Evolutionary conservation across 495 filamentous ascomycete genomes (phyloP).

Genomic region (Penicillium verhagenii): DNA sequence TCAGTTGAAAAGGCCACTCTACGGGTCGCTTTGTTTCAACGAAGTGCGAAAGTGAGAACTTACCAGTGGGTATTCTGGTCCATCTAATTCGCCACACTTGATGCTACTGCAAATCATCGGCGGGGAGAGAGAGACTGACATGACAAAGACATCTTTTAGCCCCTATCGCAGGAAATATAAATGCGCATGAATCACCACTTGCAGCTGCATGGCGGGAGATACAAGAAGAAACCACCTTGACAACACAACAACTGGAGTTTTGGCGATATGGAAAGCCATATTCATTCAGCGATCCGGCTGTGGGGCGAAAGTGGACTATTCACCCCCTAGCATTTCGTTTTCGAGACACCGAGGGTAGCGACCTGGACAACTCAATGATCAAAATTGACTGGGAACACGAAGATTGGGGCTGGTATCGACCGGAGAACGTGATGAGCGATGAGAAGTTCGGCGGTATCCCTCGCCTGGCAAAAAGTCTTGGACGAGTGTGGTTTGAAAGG

Average conservation of each 20-base stretch:
- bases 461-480: slow-evolving; percentile 52
- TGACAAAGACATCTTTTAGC: slow-evolving; percentile 49
- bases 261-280: slow-evolving; percentile 60
- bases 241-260: slow-evolving; percentile 40
- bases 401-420: slow-evolving; percentile 55
- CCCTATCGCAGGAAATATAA: slow-evolving; percentile 61
- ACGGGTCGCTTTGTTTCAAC: slow-evolving; percentile 55
- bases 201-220: slow-evolving; percentile 62
- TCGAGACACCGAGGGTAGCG: slow-evolving; percentile 26
- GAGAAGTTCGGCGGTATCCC: slow-evolving; percentile 52
- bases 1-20: slow-evolving; percentile 30
- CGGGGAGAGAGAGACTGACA: neutral
- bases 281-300: slow-evolving; percentile 50
- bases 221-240: slow-evolving; percentile 59
- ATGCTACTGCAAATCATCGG: neutral
- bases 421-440: slow-evolving; percentile 37
- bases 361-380: slow-evolving; percentile 41
- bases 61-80: slow-evolving; percentile 41
- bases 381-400: slow-evolving; percentile 64
- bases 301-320: slow-evolving; percentile 60
- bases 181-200: slow-evolving; percentile 48
- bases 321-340: slow-evolving; percentile 61
- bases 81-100: neutral
- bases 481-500: slow-evolving; percentile 56
- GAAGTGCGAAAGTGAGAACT: slow-evolving; percentile 56